A percentile compares a stretch with the other conserved stretches of the same genome.
Evolutionary conservation across 83 land plant species (phyloP).

Genomic region (Thuja plicata): DNA sequence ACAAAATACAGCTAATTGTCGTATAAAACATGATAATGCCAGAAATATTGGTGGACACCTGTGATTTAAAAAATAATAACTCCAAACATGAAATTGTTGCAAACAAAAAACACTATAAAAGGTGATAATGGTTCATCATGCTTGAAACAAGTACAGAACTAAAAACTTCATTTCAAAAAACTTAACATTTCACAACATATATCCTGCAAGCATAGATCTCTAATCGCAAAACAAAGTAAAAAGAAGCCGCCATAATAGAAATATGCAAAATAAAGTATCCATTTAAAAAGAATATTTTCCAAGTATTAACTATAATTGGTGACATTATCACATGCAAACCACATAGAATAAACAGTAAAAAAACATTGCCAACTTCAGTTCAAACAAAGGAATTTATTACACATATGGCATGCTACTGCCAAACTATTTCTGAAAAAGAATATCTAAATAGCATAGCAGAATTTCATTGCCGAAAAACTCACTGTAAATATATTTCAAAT

Average conservation of each 20-base stretch:
- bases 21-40: too few species aligned
- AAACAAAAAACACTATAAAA: background rate
- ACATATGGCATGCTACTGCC: background rate
- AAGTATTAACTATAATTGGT: background rate
- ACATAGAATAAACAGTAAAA: background rate
- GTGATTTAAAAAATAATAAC: background rate
- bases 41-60: background rate
- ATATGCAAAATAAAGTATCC: background rate
- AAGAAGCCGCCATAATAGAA: background rate
- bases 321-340: background rate
- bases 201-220: background rate
- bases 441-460: background rate
- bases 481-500: background rate
- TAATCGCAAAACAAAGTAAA: background rate
- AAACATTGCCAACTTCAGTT: background rate
- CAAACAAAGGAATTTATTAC: background rate
- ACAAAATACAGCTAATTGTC: too few species aligned
- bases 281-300: background rate
- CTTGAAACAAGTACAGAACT: background rate
- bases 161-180: background rate
- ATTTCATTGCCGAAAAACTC: background rate
- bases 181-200: background rate
- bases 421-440: background rate
- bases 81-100: background rate
- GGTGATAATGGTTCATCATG: background rate